Percentiles rank a stretch among this genome's conserved stretches.
Conservation (phyloP, 441 rosid genomes). For the Viola pubescens region DNA sequence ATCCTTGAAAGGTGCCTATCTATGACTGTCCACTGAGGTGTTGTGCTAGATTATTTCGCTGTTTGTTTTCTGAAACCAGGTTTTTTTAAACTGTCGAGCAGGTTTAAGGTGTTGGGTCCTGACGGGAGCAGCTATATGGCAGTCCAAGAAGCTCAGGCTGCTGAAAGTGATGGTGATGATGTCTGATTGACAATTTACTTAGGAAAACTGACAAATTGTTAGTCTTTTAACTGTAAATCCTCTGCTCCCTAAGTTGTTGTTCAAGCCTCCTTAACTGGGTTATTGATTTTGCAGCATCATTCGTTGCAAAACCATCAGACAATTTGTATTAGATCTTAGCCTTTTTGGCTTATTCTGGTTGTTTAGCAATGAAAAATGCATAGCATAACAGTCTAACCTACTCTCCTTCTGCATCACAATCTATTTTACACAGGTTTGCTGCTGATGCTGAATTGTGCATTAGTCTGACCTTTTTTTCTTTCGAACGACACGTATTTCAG, state of each 20-base stretch:
- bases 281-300: conserved; percentile 1
- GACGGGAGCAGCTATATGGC: conserved; percentile 38
- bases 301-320: not conserved
- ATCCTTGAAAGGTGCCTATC: conserved; percentile 59
- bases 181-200: conserved; percentile 18
- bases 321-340: conserved; percentile 5
- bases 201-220: conserved; percentile 1
- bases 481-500: too few species aligned
- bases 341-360: not conserved
- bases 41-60: conserved; percentile 1
- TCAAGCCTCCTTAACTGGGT: not conserved
- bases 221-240: conserved; percentile 22
- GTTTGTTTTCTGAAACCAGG: conserved; percentile 10
- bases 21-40: not conserved
- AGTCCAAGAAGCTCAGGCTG: conserved; percentile 36
- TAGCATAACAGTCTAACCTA: too few species aligned
- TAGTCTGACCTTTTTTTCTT: too few species aligned
- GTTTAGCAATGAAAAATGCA: not conserved
- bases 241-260: conserved; percentile 2
- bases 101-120: conserved; percentile 68
- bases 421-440: too few species aligned
- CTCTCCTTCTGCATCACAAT: too few species aligned
- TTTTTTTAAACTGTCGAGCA: conserved; percentile 22
- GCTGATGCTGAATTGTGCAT: too few species aligned
- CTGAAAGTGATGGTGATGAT: conserved; percentile 44